Percentiles rank a stretch among this genome's conserved stretches.
These are phyloP conservation scores for Suillus ampliporus DNA, from an alignment of 768 basidiomycete genomes.

Conservation along the genomic window DNA sequence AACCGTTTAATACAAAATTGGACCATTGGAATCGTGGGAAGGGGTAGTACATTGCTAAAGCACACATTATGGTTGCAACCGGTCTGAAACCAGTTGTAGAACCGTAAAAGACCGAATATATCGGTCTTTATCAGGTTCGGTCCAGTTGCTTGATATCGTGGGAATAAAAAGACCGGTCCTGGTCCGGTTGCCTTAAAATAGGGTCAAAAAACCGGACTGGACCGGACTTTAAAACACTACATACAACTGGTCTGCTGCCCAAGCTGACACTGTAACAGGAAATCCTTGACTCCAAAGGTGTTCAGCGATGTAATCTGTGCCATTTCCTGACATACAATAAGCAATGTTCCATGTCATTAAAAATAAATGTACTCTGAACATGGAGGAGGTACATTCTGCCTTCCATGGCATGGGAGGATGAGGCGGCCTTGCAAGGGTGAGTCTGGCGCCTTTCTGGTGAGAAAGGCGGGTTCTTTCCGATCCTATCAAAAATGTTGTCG, in stretches of 20 bases:
- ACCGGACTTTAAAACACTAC: too few species aligned
- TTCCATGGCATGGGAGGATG: not conserved
- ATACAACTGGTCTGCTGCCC: not conserved
- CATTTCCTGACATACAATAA: not conserved
- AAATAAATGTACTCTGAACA: not conserved
- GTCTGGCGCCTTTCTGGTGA: not conserved
- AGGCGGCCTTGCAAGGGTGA: not conserved
- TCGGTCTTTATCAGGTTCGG: too few species aligned
- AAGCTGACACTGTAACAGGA: not conserved
- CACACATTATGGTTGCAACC: too few species aligned
- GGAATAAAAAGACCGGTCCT: too few species aligned
- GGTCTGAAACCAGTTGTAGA: too few species aligned
- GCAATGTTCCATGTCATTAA: not conserved
- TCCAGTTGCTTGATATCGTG: too few species aligned
- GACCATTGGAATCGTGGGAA: too few species aligned
- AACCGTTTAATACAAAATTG: too few species aligned
- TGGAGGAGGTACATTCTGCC: not conserved
- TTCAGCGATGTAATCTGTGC: not conserved
- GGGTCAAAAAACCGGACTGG: too few species aligned
- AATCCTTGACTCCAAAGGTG: not conserved
- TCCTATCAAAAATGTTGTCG: not conserved
- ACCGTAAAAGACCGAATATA: too few species aligned
- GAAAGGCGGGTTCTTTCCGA: not conserved
- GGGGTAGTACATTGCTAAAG: too few species aligned
- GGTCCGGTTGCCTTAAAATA: too few species aligned